These are phyloP conservation scores for Emericellopsis terricola DNA, from an alignment of 495 filamentous ascomycete species.

Conservation along the genomic window DNA sequence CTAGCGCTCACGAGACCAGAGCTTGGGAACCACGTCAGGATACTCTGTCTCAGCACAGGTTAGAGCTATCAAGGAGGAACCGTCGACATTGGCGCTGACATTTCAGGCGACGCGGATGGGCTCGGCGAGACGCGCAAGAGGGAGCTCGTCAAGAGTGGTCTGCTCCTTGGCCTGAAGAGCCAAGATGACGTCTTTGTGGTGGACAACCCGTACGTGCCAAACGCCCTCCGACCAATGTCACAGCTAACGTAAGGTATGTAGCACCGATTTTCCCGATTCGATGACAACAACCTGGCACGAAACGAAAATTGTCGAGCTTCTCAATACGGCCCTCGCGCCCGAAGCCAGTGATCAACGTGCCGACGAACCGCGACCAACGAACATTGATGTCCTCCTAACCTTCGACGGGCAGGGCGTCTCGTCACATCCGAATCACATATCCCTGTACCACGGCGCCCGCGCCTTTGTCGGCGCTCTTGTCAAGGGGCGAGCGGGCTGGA, in stretches of 20 bases:
- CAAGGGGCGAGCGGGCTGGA: slow-evolving; percentile 44
- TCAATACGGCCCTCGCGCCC: slow-evolving; percentile 52
- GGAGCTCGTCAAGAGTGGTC: slow-evolving; percentile 64
- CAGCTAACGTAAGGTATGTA: not conserved
- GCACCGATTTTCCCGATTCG: slow-evolving; percentile 51
- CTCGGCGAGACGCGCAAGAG: slow-evolving; percentile 64
- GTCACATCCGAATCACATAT: slow-evolving; percentile 79
- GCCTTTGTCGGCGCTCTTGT: slow-evolving; percentile 46
- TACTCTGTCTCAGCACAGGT: slow-evolving; percentile 81
- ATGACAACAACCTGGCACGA: slow-evolving; percentile 63
- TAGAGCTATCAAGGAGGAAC: slow-evolving; percentile 6
- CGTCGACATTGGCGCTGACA: not conserved
- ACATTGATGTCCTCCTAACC: slow-evolving; percentile 70
- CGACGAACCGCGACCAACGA: slow-evolving; percentile 29
- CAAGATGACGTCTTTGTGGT: slow-evolving; percentile 65
- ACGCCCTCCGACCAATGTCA: not conserved
- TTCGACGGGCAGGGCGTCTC: slow-evolving; percentile 73
- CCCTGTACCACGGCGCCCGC: slow-evolving; percentile 66
- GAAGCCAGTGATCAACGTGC: slow-evolving; percentile 21
- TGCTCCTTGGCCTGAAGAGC: slow-evolving; percentile 51
- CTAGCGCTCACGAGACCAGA: slow-evolving; percentile 55
- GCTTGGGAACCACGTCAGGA: slow-evolving; percentile 75
- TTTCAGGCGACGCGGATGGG: slow-evolving; percentile 62
- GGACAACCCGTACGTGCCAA: slow-evolving; percentile 38
- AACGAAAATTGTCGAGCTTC: slow-evolving; percentile 45